Evolutionary conservation across 192 early-diverging fungal genomes (phyloP).

Genomic region (Phlyctochytrium bullatum): DNA sequence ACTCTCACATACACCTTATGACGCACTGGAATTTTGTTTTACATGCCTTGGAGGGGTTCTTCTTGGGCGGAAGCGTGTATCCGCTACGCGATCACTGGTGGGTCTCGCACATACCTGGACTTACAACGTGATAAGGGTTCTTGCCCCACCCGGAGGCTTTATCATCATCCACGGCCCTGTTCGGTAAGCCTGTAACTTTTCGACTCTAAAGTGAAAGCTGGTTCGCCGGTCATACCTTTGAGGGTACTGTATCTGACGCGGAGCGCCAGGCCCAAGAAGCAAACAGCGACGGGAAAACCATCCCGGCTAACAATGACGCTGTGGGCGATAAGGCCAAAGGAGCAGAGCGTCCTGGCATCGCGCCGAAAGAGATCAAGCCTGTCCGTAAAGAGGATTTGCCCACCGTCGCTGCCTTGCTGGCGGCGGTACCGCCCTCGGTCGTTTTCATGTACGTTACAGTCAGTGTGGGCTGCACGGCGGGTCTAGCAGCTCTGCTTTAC

Average conservation of each 20-base stretch:
- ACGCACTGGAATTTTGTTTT: slow-evolving; percentile 32
- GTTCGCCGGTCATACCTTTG: slow-evolving; percentile 28
- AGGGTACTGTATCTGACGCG: slow-evolving; percentile 14
- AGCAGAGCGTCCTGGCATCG: slow-evolving; percentile 2
- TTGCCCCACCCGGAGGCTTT: background rate
- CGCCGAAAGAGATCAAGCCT: slow-evolving; percentile 17
- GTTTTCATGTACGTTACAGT: slow-evolving; percentile 20
- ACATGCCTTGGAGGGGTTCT: slow-evolving; percentile 28
- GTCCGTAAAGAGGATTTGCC: slow-evolving; percentile 24
- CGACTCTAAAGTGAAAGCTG: slow-evolving; percentile 13
- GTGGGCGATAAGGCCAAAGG: slow-evolving; percentile 5
- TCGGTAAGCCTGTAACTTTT: slow-evolving; percentile 11
- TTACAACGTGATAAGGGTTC: no score
- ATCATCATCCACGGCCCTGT: slow-evolving; percentile 29
- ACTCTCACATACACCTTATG: slow-evolving; percentile 27
- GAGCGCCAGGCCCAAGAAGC: no score
- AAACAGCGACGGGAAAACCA: slow-evolving; percentile 11
- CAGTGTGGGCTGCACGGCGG: slow-evolving; percentile 14
- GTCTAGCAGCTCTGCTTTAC: slow-evolving; percentile 1
- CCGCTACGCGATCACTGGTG: slow-evolving; percentile 28
- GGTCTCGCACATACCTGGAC: no score
- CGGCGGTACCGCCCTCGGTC: slow-evolving; percentile 17
- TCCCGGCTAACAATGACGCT: slow-evolving; percentile 16
- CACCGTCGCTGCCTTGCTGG: slow-evolving; percentile 18
- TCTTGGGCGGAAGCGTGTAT: slow-evolving; percentile 26